Percentiles rank a stretch among this genome's conserved stretches.
Conservation (phyloP, 495 filamentous ascomycete species). For the Neurospora africana region DNA sequence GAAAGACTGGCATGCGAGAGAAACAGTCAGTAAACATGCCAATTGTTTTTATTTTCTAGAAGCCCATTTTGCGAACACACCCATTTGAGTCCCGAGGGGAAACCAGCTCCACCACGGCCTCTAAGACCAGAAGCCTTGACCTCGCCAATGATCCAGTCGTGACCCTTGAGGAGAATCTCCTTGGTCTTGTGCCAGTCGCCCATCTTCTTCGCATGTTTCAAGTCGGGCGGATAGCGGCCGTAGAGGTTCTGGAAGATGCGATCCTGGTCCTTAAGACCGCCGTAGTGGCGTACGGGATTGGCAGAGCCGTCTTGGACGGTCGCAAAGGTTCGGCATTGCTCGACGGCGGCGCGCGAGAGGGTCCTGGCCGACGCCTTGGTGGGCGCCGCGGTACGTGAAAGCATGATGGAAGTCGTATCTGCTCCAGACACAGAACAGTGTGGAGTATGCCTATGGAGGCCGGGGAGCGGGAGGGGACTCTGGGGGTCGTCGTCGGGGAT, state of each 20-base stretch:
- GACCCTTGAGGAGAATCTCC: constrained; percentile 90
- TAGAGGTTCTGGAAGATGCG: constrained; percentile 99
- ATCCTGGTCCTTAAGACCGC: constrained; percentile 87
- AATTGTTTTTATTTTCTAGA: not conserved
- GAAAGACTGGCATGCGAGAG: constrained; percentile 58
- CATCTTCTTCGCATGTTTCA: constrained; percentile 94
- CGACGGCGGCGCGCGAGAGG: constrained; percentile 25
- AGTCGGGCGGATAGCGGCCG: constrained; percentile 76
- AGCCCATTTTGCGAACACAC: constrained; percentile 38
- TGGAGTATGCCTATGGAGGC: constrained; percentile 31
- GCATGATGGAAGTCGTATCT: constrained; percentile 29
- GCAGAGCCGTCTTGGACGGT: constrained; percentile 80
- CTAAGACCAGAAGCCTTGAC: constrained; percentile 92
- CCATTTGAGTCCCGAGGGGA: constrained; percentile 98
- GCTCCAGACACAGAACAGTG: constrained; percentile 34
- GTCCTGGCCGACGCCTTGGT: constrained; percentile 32
- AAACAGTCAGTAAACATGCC: constrained; percentile 16
- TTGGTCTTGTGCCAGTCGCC: constrained; percentile 99
- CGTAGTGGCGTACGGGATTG: constrained; percentile 54
- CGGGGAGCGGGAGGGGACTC: constrained; percentile 7
- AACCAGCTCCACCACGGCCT: constrained; percentile 93
- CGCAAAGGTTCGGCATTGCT: constrained; percentile 47
- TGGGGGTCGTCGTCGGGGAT: not conserved
- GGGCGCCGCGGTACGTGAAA: constrained; percentile 38
- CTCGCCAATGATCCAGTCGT: constrained; percentile 98